Base-by-base conservation (phyloP, 2,329 filamentous ascomycete genomes). In the Pseudogymnoascus sp. region DNA sequence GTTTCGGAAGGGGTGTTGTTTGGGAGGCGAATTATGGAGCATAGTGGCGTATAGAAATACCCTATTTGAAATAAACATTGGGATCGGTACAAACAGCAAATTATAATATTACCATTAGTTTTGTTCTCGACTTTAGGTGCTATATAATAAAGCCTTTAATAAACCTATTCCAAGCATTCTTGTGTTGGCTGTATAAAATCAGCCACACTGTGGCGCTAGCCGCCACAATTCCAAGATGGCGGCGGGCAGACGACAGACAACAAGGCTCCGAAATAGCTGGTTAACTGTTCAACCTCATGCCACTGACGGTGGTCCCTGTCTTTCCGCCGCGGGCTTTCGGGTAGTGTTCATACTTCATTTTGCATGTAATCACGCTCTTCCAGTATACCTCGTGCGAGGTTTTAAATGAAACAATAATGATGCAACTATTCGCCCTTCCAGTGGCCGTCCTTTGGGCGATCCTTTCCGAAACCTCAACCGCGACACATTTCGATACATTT, bases 21-120 rank as follows among this genome's bases (percentile, higher is more conserved):
- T 57, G 51, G 29, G 51, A 57, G 51, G 51, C 29, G 51, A 57
- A 57, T 57, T 34, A 34, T 18, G 51, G 51, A 57, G 51, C 51
- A 57, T 21, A 57, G 16, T 57, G 51, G 51, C 51, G 51, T 36
- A 57, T 36, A 36, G 29, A 57, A 57, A 57, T 57, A 57, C 51
- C 29, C 29, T 18, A 21, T 57, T 57, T 57, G 29, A 34, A 57
- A 57, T 34, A 34, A 57, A 3, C 51, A 57, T 34, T 57, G 10
- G 7, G 5, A 21, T 57, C 11, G 8, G 29, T 14, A 36, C n/a
- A 57, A 57, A 34, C 11, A 57, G 26, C 31, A 18, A 57, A 36
- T 11, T 34, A 11, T 18, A 14, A 36, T 57, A 54, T 18, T 31
- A 16, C 26, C n/a, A 31, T 4, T 6, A 8, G 18, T 18, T 57